Evolutionary conservation across 2,329 filamentous ascomycete species (phyloP).

Genomic region (Hypoxylon sp.): DNA sequence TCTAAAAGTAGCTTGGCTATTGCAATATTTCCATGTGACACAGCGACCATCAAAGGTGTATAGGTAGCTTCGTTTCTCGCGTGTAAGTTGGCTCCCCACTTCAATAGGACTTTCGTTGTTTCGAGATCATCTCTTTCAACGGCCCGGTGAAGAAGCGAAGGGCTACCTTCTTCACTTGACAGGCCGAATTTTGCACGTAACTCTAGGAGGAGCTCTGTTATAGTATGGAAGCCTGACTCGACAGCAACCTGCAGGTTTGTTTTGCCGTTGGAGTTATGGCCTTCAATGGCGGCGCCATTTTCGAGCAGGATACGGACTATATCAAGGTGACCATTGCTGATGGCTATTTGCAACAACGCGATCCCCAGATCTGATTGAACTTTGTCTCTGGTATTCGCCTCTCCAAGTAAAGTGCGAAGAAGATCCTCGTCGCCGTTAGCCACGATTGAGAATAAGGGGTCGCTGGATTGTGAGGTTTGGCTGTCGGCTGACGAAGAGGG

Average conservation of each 20-base stretch:
- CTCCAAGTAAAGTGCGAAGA: background rate
- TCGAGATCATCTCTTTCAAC: conserved; percentile 1
- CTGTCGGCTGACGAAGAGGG: background rate
- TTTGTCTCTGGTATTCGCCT: background rate
- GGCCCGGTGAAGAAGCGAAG: background rate
- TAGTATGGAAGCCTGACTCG: background rate
- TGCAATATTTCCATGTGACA: background rate
- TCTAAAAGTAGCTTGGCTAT: conserved; percentile 1
- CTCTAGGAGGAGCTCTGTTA: background rate
- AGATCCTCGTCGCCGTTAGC: background rate
- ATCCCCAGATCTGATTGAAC: background rate
- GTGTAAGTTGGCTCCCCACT: background rate
- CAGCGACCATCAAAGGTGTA: conserved; percentile 7
- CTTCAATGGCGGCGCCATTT: conserved; percentile 1
- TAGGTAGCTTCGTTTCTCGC: background rate
- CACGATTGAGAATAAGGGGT: background rate
- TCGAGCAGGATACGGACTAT: background rate
- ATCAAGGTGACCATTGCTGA: conserved; percentile 1
- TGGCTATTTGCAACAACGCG: background rate
- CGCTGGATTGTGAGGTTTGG: background rate
- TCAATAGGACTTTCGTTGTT: conserved; percentile 3
- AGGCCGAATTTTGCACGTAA: background rate
- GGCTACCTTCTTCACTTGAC: background rate
- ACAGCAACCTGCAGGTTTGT: conserved; percentile 1
- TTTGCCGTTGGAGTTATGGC: background rate